phyloP scores from a whole-genome alignment of 805 yeast species.

The Ogataea ramenticola region DNA sequence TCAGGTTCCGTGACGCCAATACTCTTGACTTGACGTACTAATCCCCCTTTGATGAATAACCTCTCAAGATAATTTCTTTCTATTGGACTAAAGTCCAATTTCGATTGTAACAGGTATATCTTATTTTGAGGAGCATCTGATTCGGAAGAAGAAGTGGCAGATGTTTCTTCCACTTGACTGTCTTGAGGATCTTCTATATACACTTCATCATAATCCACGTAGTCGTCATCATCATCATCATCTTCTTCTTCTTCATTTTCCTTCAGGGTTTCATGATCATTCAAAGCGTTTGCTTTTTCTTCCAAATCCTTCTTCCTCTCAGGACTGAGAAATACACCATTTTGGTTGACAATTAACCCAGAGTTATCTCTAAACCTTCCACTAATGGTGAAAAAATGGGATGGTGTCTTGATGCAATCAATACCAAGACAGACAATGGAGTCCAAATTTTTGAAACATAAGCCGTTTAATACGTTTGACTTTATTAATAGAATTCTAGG shows the following conservation, averaged over 20 bases:
- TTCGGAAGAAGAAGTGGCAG: too few relatives aligned
- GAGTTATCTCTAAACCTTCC: constrained; percentile 20
- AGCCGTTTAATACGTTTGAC: constrained; percentile 18
- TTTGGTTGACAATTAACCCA: constrained; percentile 13
- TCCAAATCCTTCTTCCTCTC: background rate
- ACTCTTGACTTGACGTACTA: constrained; percentile 13
- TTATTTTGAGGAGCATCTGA: constrained; percentile 1
- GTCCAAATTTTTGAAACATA: constrained; percentile 19
- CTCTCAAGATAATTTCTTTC: constrained; percentile 27
- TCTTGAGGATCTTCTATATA: background rate
- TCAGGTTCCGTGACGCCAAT: constrained; percentile 16
- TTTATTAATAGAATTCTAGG: constrained; percentile 18
- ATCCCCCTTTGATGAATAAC: constrained; percentile 19
- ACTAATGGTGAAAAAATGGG: constrained; percentile 15
- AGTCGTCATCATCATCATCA: background rate
- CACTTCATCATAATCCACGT: background rate
- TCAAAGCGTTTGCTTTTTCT: background rate
- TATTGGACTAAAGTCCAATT: constrained; percentile 16
- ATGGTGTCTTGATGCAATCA: constrained; percentile 20
- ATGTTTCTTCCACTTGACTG: background rate
- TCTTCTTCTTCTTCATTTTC: background rate
- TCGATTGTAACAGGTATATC: constrained; percentile 13
- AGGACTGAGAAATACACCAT: background rate
- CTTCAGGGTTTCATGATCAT: background rate
- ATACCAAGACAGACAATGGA: constrained; percentile 23